phyloP scores from a whole-genome alignment of 1,284 basidiomycete genomes.

The Takashimella tepidaria region DNA sequence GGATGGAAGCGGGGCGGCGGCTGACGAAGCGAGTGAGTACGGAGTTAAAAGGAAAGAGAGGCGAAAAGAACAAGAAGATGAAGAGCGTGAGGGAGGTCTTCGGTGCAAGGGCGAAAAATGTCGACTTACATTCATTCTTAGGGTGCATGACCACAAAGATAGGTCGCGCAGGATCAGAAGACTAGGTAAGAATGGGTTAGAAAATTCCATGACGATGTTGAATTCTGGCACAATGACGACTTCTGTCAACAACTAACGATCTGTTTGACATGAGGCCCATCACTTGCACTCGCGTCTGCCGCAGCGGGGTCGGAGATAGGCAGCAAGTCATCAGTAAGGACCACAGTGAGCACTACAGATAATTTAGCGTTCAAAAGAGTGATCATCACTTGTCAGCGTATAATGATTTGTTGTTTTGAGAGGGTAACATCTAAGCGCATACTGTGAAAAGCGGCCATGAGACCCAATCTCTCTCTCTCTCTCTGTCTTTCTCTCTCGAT shows the following conservation, averaged over 20 bases:
- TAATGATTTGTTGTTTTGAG: too few relatives aligned
- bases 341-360: slow-evolving; percentile 26
- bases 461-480: too few relatives aligned
- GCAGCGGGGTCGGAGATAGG: slow-evolving; percentile 12
- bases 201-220: not conserved
- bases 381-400: too few relatives aligned
- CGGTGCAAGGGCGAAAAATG: not conserved
- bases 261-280: slow-evolving; percentile 17
- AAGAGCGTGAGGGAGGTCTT: slow-evolving; percentile 3
- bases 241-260: slow-evolving; percentile 21
- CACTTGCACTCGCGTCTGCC: slow-evolving; percentile 1
- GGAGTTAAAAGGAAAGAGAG: not conserved
- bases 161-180: slow-evolving; percentile 16
- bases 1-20: slow-evolving; percentile 7
- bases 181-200: slow-evolving; percentile 7
- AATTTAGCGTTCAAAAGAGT: too few relatives aligned
- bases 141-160: slow-evolving; percentile 25
- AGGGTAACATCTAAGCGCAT: too few relatives aligned
- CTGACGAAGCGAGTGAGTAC: too few relatives aligned
- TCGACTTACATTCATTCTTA: slow-evolving; percentile 12
- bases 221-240: not conserved
- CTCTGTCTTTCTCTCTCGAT: not conserved
- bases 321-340: slow-evolving; percentile 30
- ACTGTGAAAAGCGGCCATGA: too few relatives aligned
- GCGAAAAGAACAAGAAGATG: too few relatives aligned